Percentiles rank a stretch among this genome's conserved stretches.
These are phyloP conservation scores for Postia placenta DNA, from an alignment of 768 basidiomycete species.

Conservation along the genomic window DNA sequence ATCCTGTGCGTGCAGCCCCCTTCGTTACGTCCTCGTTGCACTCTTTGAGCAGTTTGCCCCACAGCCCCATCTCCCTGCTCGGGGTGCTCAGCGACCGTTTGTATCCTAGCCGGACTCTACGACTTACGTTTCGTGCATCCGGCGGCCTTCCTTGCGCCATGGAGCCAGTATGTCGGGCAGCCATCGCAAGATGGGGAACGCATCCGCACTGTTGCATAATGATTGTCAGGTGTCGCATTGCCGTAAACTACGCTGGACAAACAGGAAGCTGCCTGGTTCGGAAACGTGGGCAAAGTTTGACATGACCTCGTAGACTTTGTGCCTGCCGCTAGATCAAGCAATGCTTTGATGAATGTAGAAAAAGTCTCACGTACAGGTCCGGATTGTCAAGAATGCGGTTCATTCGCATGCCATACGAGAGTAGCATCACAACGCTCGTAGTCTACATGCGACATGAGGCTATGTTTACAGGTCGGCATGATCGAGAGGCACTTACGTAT, in stretches of 20 bases:
- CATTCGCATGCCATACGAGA: conserved; percentile 1
- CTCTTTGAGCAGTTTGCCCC: conserved; percentile 3
- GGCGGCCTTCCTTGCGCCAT: conserved; percentile 19
- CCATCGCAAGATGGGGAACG: conserved; percentile 24
- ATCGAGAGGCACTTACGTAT: conserved; percentile 17
- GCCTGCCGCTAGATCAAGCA: not conserved
- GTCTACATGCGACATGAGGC: not conserved
- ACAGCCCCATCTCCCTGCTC: conserved; percentile 6
- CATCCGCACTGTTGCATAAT: conserved; percentile 9
- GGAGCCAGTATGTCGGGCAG: conserved; percentile 21
- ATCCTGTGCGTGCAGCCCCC: not conserved
- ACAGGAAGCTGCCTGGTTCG: conserved; percentile 24
- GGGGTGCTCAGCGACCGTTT: no score
- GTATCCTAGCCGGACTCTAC: not conserved
- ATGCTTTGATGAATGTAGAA: not conserved
- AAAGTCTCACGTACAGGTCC: not conserved
- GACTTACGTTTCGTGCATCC: conserved; percentile 22
- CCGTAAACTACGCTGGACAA: not conserved
- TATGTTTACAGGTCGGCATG: not conserved
- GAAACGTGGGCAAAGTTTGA: conserved; percentile 20
- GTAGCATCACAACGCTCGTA: not conserved
- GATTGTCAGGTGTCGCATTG: not conserved
- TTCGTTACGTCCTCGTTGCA: not conserved
- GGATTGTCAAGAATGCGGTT: not conserved
- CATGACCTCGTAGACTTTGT: conserved; percentile 22